Conservation (phyloP, 306 rosid species). For the Benincasa hispida region DNA sequence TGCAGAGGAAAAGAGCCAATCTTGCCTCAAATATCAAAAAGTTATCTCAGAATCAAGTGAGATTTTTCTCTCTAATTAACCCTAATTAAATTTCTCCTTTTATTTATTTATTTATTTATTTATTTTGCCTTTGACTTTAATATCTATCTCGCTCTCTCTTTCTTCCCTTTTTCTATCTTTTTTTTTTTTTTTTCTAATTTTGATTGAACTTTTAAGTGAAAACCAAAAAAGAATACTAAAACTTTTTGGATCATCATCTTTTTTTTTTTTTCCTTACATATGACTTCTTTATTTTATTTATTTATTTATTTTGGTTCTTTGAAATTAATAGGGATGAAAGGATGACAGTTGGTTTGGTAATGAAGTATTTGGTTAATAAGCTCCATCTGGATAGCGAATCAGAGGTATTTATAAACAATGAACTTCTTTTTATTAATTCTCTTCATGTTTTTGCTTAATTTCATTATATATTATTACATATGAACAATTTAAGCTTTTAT, state of each 20-base stretch:
- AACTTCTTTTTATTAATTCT: neutral
- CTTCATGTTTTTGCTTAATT: neutral
- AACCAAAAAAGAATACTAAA: neutral
- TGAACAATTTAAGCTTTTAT: neutral
- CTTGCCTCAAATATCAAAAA: constrained; percentile 86
- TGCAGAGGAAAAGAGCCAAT: constrained; percentile 74
- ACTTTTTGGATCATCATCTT: neutral
- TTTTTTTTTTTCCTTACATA: neutral
- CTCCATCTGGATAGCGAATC: constrained; percentile 79
- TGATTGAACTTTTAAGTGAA: neutral
- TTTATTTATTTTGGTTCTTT: neutral
- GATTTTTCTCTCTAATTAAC: neutral
- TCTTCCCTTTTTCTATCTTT: neutral
- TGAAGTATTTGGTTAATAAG: constrained; percentile 78
- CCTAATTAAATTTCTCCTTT: neutral
- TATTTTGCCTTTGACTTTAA: neutral
- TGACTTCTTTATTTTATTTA: no score
- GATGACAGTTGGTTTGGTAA: constrained; percentile 82
- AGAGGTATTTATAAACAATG: constrained; percentile 46
- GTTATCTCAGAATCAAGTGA: constrained; percentile 90
- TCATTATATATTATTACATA: neutral
- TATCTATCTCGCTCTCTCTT: neutral
- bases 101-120: neutral
- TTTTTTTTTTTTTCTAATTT: neutral
- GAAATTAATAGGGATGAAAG: constrained; percentile 55